Base-by-base conservation (phyloP, 768 basidiomycete species). In the Tricholoma terreum region DNA sequence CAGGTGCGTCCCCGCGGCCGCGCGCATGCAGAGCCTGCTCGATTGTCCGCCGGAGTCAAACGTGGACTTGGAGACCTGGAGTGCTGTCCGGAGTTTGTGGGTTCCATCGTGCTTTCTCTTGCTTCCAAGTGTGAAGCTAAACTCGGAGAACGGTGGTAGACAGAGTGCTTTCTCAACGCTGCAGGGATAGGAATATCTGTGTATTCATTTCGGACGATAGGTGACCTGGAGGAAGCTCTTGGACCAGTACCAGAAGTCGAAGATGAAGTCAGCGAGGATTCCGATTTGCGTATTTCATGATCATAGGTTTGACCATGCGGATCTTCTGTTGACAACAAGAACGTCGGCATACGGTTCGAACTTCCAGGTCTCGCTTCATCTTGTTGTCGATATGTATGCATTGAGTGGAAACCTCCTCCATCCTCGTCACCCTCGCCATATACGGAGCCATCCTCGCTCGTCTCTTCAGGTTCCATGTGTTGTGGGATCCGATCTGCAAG, bases 341-440 rank as follows among this genome's bases (percentile, higher is more conserved):
- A 61, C 14, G 61, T 62, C 14, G 67, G 66, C 4, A 61, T 62
- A 19, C 65, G 62, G 54, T 60, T 69, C 15, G 67, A 64, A 53
- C 67, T 70, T 48, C 65, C 58, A 24, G 58, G 57, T 40, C 42
- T 70, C 66, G n/a, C 67, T 68, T 42, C 55, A 43, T 14, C 40
- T 24, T 38, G 31, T 12, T 5, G 35, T 10, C 40, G 55, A 42
- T 19, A 9, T 17, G 17, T 33, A 43, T 6, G 22, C 22, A 33
- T 52, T 40, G 45, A 19, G 50, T 19, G 21, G 19, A 17, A 6
- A 31, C 43, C 52, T 15, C n/a, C 54, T 14, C 48, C 65, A 56
- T 71, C 68, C 56, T 73, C 74, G 6, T 65, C 69, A 35, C 63
- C 68, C 43, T 69, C 67, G 27, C 70, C 72, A 27, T 66, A 59